phyloP scores from a whole-genome alignment of 1,284 basidiomycete species.

The Naganishia sp. region DNA sequence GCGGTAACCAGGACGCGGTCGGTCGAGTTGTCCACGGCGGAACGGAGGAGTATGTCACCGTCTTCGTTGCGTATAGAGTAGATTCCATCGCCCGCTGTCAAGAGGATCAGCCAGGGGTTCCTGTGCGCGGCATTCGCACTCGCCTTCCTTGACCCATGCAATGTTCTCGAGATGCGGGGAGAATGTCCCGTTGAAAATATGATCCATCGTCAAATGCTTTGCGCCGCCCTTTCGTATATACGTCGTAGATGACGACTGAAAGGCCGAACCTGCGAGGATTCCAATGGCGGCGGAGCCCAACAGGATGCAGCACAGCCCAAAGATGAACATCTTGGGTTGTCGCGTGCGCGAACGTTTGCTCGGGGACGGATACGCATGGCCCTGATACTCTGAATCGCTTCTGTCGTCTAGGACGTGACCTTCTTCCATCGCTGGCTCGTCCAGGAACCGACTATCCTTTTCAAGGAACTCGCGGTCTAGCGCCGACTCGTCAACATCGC shows the following conservation, averaged over 20 bases:
- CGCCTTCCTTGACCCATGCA: constrained; percentile 86
- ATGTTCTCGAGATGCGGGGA: constrained; percentile 49
- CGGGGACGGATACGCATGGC: constrained; percentile 34
- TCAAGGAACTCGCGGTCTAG: constrained; percentile 34
- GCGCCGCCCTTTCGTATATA: constrained; percentile 58
- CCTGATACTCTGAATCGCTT: constrained; percentile 12
- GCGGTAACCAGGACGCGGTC: constrained; percentile 44
- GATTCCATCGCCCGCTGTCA: constrained; percentile 81
- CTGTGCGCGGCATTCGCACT: neutral
- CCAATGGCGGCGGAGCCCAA: constrained; percentile 46
- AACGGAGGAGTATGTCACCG: constrained; percentile 70
- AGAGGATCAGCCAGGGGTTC: constrained; percentile 8
- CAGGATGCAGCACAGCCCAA: constrained; percentile 45
- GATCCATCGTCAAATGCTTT: constrained; percentile 76
- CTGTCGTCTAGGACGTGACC: constrained; percentile 34
- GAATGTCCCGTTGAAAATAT: constrained; percentile 88
- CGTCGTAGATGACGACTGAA: constrained; percentile 42
- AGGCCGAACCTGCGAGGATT: constrained; percentile 46
- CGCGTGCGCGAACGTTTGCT: constrained; percentile 7
- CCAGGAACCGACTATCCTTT: constrained; percentile 44
- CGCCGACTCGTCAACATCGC: constrained; percentile 22
- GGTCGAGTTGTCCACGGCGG: constrained; percentile 62
- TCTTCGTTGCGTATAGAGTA: constrained; percentile 62
- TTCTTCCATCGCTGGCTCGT: constrained; percentile 44
- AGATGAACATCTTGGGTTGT: constrained; percentile 41